phyloP scores from a whole-genome alignment of 371 early-diverging fungal genomes.

The Mortierella sp. region DNA sequence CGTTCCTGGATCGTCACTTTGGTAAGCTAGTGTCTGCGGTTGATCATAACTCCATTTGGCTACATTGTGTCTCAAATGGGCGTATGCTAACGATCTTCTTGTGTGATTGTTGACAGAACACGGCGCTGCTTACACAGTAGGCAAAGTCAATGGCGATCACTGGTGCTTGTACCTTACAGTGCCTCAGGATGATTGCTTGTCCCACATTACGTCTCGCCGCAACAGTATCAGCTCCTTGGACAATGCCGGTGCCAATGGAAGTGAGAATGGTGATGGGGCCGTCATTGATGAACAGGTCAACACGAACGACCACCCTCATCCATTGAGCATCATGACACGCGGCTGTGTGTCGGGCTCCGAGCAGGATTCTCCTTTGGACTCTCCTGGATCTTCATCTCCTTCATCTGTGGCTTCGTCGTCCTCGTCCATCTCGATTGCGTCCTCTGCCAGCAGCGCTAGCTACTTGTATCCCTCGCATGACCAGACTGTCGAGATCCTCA shows the following conservation, averaged over 20 bases:
- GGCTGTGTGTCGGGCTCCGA: slow-evolving; percentile 4
- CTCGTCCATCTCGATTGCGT: slow-evolving; percentile 48
- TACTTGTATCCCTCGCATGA: slow-evolving; percentile 66
- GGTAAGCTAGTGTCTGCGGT: slow-evolving; percentile 57
- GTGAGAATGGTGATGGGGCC: slow-evolving; percentile 12
- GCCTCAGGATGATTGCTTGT: slow-evolving; percentile 63
- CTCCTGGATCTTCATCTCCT: slow-evolving; percentile 36
- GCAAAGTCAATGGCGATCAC: slow-evolving; percentile 92
- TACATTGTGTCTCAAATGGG: no score
- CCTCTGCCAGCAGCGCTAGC: slow-evolving; percentile 47
- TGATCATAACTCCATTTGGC: neutral
- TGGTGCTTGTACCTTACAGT: slow-evolving; percentile 93
- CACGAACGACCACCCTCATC: slow-evolving; percentile 4
- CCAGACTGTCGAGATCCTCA: slow-evolving; percentile 93
- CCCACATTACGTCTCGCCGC: slow-evolving; percentile 38
- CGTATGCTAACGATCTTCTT: slow-evolving; percentile 4
- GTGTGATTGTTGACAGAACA: slow-evolving; percentile 53
- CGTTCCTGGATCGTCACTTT: slow-evolving; percentile 74
- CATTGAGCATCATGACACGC: slow-evolving; percentile 36
- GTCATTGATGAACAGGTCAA: slow-evolving; percentile 26
- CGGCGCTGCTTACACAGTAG: slow-evolving; percentile 91
- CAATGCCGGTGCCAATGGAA: neutral
- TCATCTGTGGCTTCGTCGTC: slow-evolving; percentile 46
- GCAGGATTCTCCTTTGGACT: slow-evolving; percentile 15
- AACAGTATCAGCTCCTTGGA: slow-evolving; percentile 31